Percentiles rank a stretch among this genome's conserved stretches.
These are phyloP conservation scores for Pneumocystis oryctolagi DNA, from an alignment of 1,139 yeast genomes.

Conservation along the genomic window DNA sequence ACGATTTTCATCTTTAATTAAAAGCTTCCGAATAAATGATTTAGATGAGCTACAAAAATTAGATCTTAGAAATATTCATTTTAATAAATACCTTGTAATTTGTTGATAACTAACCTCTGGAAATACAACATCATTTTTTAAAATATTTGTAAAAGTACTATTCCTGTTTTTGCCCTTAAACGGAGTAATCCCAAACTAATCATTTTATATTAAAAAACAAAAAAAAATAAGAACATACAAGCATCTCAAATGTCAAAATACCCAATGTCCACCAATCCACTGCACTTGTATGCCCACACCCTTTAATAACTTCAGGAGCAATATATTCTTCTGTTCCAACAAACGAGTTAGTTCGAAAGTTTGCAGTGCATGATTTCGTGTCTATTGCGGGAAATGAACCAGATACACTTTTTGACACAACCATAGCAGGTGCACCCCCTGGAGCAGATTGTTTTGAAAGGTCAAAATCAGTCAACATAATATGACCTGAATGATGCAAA, in stretches of 20 bases:
- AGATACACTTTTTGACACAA: slow-evolving; percentile 22
- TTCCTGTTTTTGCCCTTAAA: slow-evolving; percentile 83
- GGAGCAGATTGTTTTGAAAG: slow-evolving; percentile 76
- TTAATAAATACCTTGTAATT: slow-evolving; percentile 15
- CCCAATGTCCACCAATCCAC: slow-evolving; percentile 99
- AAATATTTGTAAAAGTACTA: slow-evolving; percentile 72
- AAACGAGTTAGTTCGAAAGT: slow-evolving; percentile 89
- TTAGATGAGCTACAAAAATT: slow-evolving; percentile 62
- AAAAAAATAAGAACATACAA: slow-evolving; percentile 19
- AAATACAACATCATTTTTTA: slow-evolving; percentile 71
- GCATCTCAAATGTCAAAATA: slow-evolving; percentile 79
- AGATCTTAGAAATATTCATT: slow-evolving; percentile 22
- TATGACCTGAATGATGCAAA: slow-evolving; percentile 89
- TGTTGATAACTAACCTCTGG: slow-evolving; percentile 26
- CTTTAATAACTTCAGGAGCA: slow-evolving; percentile 94
- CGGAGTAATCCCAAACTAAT: slow-evolving; percentile 71
- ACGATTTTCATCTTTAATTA: slow-evolving; percentile 77
- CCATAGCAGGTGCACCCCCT: slow-evolving; percentile 33
- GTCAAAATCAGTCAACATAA: slow-evolving; percentile 94
- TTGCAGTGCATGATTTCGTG: slow-evolving; percentile 88
- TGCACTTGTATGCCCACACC: slow-evolving; percentile 93
- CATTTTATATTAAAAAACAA: neutral
- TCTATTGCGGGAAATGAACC: slow-evolving; percentile 39
- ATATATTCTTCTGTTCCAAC: slow-evolving; percentile 97
- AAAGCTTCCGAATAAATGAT: slow-evolving; percentile 58